Evolutionary conservation across 306 rosid species (phyloP).

Genomic region (Cucurbita moschata): DNA sequence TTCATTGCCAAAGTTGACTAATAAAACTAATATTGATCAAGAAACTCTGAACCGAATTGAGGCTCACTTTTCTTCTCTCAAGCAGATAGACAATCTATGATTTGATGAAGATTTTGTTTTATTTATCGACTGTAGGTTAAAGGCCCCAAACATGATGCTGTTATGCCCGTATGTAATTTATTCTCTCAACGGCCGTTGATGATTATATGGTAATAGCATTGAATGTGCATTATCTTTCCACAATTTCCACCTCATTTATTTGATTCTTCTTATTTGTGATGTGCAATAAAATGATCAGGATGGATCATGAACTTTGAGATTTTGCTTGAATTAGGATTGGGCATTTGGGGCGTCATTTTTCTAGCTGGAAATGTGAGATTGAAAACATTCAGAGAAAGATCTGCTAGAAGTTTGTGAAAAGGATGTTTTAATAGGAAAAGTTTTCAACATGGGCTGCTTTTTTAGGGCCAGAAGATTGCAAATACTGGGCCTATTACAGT

Average conservation of each 20-base stretch:
- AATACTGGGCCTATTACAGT: neutral
- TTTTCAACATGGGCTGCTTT: neutral
- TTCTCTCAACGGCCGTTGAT: neutral
- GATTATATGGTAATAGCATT: conserved; percentile 4
- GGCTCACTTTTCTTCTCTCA: conserved; percentile 50
- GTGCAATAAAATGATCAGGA: neutral
- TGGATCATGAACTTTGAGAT: neutral
- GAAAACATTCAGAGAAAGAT: neutral
- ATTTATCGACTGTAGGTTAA: neutral
- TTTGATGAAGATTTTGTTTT: neutral
- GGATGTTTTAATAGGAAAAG: neutral
- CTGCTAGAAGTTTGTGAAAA: neutral
- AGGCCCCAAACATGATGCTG: neutral
- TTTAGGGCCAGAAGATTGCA: neutral
- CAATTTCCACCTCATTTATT: neutral
- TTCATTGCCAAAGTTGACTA: conserved; percentile 31
- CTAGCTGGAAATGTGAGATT: neutral
- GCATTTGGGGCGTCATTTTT: neutral
- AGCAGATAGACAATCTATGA: conserved; percentile 51
- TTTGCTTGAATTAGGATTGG: neutral
- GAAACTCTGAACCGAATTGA: conserved; percentile 45
- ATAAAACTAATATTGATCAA: conserved; percentile 34
- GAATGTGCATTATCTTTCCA: conserved; percentile 1
- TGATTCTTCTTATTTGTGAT: neutral
- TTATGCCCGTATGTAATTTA: conserved; percentile 2